Base-by-base conservation (phyloP, 176 grass and related monocot species). In the Eragrostis nindensis region DNA sequence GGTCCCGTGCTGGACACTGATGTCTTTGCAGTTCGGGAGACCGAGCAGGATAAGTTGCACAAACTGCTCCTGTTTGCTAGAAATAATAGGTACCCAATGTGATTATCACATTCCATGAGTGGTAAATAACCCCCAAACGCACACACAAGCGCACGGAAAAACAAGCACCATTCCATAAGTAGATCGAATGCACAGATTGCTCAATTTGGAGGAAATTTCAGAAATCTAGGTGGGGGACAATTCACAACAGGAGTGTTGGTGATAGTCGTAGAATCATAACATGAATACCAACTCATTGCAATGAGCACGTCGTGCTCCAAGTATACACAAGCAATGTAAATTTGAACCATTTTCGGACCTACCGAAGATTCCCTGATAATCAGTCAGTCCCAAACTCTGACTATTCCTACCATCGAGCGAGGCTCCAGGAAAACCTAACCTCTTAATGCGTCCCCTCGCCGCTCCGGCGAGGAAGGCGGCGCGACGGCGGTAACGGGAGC, bases 1-100 rank as follows among this genome's bases (percentile, higher is more conserved):
- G 85, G 48, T 26, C 87, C 85, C 77, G 52, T 59, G 54, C 87
- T 75, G 16, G 87, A 76, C 22, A 75, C 68, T 61, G 87, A 87
- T 3, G 83, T 83, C 50, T 80, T 86, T 10, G 62, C 40, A 48
- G 62, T 47, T 22, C 54, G 11, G 38, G 42, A 43, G 32, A 63
- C 66, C 73, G 65, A 75, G 84, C 73, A 39, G 26, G 44, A 77
- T 29, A 85, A 82, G 25, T 43, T 87, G 55, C 15, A 8, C n/a
- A 70, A 57, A 49, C 87, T 90, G 81, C 55, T 50, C 19, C n/a
- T 40, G 14, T 65, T 72, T 45, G 27, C 38, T 74, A 59, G n/a
- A 82, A 75, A 0, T 48, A 48, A 74, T 40, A 87, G 14, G 27
- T 26, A 61, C 59, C 24, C 16, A 83, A 86, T 26, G 18, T 43